A percentile compares a stretch with the other conserved stretches of the same genome.
Conservation (phyloP, 2,329 filamentous ascomycete genomes). For the Talaromyces sp. region DNA sequence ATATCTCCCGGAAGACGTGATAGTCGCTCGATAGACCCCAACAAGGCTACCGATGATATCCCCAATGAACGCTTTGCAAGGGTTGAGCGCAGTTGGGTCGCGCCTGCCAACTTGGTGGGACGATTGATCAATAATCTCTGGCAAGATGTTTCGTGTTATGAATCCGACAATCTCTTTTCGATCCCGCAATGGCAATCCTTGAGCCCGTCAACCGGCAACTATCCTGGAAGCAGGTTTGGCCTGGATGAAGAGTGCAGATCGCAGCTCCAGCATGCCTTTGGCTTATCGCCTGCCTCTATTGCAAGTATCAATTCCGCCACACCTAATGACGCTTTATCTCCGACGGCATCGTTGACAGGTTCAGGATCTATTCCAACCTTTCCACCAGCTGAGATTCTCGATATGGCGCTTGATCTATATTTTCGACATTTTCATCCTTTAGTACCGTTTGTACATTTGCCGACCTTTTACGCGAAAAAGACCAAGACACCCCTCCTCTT, state of each 20-base stretch:
- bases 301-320: background rate
- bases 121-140: constrained; percentile 43
- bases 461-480: constrained; percentile 51
- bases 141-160: constrained; percentile 36
- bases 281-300: constrained; percentile 19
- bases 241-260: constrained; percentile 43
- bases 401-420: constrained; percentile 54
- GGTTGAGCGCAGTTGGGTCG: constrained; percentile 43
- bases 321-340: constrained; percentile 17
- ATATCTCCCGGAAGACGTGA: constrained; percentile 24
- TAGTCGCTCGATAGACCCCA: constrained; percentile 23
- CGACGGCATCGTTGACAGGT: constrained; percentile 22
- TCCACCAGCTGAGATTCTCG: constrained; percentile 52
- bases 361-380: constrained; percentile 35
- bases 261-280: constrained; percentile 38
- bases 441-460: constrained; percentile 52
- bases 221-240: constrained; percentile 34
- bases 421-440: constrained; percentile 54
- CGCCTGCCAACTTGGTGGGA: constrained; percentile 35
- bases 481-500: constrained; percentile 47
- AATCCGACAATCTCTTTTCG: constrained; percentile 41
- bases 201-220: constrained; percentile 22
- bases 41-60: constrained; percentile 27
- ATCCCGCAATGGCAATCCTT: constrained; percentile 23
- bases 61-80: constrained; percentile 42